Evolutionary conservation across 179 eudicot genomes (phyloP).

Genomic region (Nepenthes alata): DNA sequence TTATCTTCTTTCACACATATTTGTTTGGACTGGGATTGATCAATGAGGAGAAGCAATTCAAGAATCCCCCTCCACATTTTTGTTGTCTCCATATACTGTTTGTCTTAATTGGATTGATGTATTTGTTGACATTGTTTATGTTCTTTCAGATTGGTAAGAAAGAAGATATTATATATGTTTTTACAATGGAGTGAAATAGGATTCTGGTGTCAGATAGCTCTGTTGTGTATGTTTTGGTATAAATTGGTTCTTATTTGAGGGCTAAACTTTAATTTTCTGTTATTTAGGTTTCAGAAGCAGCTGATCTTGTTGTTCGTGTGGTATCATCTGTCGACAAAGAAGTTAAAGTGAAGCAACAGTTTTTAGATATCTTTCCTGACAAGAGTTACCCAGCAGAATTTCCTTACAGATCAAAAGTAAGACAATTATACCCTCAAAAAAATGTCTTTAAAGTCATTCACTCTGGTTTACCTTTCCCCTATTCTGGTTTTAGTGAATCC

Average conservation of each 20-base stretch:
- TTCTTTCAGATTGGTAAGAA: no score
- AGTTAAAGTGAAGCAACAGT: conserved; percentile 68
- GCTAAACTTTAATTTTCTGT: conserved; percentile 3
- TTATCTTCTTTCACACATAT: no score
- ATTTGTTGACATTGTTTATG: no score
- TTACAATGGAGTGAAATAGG: no score
- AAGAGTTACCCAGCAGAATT: conserved; percentile 64
- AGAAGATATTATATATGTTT: no score
- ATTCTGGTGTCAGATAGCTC: no score
- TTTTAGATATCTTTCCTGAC: conserved; percentile 49
- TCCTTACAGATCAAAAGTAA: conserved; percentile 78
- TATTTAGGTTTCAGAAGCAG: conserved; percentile 52
- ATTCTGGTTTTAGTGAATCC: background rate
- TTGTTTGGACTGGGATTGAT: no score
- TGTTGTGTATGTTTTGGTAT: no score
- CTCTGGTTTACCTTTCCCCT: background rate
- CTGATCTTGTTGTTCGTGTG: conserved; percentile 65
- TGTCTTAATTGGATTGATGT: no score
- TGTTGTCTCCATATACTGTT: no score
- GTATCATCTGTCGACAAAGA: conserved; percentile 61
- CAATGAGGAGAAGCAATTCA: no score
- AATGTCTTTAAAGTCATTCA: background rate
- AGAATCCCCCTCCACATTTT: no score
- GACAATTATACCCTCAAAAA: background rate
- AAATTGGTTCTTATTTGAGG: background rate